These are phyloP conservation scores for Boletellus sp. DNA, from an alignment of 768 basidiomycete species.

Conservation along the genomic window DNA sequence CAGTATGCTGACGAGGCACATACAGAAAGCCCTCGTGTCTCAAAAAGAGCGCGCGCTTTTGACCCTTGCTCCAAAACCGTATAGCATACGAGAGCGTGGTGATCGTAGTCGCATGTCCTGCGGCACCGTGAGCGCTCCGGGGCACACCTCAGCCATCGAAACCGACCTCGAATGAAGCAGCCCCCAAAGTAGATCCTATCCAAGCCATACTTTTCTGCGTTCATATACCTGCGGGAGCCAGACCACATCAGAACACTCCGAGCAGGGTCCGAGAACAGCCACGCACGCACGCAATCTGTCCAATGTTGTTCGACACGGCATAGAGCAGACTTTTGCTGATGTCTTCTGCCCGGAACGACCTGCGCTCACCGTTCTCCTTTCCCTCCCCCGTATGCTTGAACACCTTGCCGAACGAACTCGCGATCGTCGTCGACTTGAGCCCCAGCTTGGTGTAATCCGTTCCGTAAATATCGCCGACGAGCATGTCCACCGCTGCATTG, in stretches of 20 bases:
- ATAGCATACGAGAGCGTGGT: conserved; percentile 98
- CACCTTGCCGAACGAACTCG: conserved; percentile 97
- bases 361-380: conserved; percentile 46
- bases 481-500: conserved; percentile 94
- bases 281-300: conserved; percentile 92
- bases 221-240: conserved; percentile 67
- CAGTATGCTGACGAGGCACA: conserved; percentile 34
- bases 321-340: conserved; percentile 93
- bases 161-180: conserved; percentile 93
- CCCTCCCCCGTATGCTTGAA: conserved; percentile 76
- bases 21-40: conserved; percentile 97
- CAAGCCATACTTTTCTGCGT: conserved; percentile 96
- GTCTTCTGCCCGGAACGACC: conserved; percentile 83
- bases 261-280: conserved; percentile 5
- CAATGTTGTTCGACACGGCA: conserved; percentile 98
- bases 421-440: conserved; percentile 96
- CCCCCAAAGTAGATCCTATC: conserved; percentile 99
- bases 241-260: conserved; percentile 12
- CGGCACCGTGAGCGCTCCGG: conserved; percentile 12
- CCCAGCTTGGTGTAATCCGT: conserved; percentile 94
- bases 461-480: conserved; percentile 99
- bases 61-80: conserved; percentile 98
- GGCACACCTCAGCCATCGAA: neutral
- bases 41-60: conserved; percentile 92
- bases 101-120: conserved; percentile 95